phyloP scores from a whole-genome alignment of 805 yeast species.

The Saturnispora zaruensis region DNA sequence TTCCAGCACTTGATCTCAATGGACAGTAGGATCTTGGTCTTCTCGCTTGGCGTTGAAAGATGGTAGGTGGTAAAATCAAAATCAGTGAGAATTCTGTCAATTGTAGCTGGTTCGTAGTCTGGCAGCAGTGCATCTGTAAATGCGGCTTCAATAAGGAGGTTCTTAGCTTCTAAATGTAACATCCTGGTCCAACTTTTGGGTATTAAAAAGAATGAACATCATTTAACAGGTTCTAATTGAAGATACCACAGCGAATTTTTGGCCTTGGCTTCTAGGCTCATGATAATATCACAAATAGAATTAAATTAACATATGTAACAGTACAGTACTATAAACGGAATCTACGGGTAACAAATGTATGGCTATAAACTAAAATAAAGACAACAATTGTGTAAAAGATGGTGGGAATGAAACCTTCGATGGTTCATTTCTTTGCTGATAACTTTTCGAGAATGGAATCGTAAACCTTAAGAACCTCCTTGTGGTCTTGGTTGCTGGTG shows the following conservation, averaged over 20 bases:
- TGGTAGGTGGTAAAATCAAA: constrained; percentile 95
- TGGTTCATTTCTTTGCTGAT: constrained; percentile 7
- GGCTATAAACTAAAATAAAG: not conserved
- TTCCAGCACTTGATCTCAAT: constrained; percentile 68
- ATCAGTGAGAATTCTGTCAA: constrained; percentile 87
- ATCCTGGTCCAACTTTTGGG: constrained; percentile 29
- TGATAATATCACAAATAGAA: constrained; percentile 1
- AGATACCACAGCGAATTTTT: not conserved
- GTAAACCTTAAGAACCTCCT: constrained; percentile 15
- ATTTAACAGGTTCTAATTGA: not conserved
- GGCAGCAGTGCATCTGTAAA: constrained; percentile 58
- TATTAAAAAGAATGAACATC: too few species aligned
- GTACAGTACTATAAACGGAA: not conserved
- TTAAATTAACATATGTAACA: not conserved
- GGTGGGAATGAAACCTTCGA: not conserved
- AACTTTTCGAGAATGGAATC: constrained; percentile 22
- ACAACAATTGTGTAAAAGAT: too few species aligned
- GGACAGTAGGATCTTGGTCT: constrained; percentile 56
- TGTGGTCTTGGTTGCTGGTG: constrained; percentile 1
- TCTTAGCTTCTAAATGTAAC: constrained; percentile 82
- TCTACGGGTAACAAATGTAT: not conserved
- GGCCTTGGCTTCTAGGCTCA: not conserved
- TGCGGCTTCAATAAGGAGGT: constrained; percentile 73
- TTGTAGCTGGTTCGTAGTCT: constrained; percentile 39
- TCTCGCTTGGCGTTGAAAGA: constrained; percentile 77